phyloP scores from a whole-genome alignment of 257 asterid genomes.

The Ehretia macrophylla region DNA sequence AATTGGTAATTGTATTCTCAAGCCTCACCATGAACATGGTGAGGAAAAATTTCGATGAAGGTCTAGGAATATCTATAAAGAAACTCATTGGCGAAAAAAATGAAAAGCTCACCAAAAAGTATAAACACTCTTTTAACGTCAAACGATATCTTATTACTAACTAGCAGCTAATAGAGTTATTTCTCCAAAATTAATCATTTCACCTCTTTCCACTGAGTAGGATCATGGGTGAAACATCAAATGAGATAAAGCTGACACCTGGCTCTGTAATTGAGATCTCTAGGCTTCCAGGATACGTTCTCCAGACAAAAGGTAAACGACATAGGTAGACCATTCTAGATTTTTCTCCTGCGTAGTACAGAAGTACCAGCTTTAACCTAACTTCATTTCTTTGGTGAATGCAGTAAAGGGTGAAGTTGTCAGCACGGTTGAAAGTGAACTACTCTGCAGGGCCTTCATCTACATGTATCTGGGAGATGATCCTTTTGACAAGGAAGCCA shows the following conservation, averaged over 20 bases:
- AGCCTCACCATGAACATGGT: too few relatives aligned
- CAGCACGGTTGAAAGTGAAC: conserved; percentile 62
- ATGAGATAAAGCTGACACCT: conserved; percentile 57
- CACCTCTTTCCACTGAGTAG: conserved; percentile 33
- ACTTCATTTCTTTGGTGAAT: background rate
- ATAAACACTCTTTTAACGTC: too few relatives aligned
- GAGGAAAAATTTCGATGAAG: too few relatives aligned
- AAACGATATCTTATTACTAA: too few relatives aligned
- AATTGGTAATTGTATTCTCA: too few relatives aligned
- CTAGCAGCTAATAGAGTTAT: too few relatives aligned
- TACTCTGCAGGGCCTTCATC: conserved; percentile 69
- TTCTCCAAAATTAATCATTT: too few relatives aligned
- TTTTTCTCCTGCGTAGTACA: background rate
- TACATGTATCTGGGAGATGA: conserved; percentile 67
- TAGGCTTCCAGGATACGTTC: conserved; percentile 67
- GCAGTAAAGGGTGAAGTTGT: conserved; percentile 57
- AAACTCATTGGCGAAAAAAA: too few relatives aligned
- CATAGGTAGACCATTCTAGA: background rate
- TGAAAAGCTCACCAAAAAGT: too few relatives aligned
- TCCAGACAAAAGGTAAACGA: conserved; percentile 67
- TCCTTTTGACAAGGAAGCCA: conserved; percentile 58
- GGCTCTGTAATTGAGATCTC: conserved; percentile 71
- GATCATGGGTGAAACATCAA: conserved; percentile 71
- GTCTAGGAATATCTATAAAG: too few relatives aligned
- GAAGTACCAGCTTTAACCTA: background rate